Evolutionary conservation across 371 early-diverging fungal species (phyloP).

Genomic region (Mortierella sp.): DNA sequence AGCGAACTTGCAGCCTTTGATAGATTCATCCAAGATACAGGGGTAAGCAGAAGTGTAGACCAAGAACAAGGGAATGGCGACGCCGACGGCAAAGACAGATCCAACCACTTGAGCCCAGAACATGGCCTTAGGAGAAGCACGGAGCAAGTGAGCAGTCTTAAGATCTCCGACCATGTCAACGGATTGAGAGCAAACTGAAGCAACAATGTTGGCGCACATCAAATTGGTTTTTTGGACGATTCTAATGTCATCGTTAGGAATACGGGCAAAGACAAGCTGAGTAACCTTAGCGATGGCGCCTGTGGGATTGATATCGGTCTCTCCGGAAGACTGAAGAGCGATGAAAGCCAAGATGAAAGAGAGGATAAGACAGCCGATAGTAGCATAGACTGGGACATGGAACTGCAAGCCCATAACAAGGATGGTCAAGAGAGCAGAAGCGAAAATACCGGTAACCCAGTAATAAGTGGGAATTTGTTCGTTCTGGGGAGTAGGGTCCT

Average conservation of each 20-base stretch:
- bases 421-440: slow-evolving; percentile 70
- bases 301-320: slow-evolving; percentile 75
- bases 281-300: slow-evolving; percentile 74
- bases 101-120: slow-evolving; percentile 75
- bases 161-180: slow-evolving; percentile 78
- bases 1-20: slow-evolving; percentile 62
- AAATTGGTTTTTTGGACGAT: slow-evolving; percentile 67
- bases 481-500: slow-evolving; percentile 59
- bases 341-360: slow-evolving; percentile 79
- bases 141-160: slow-evolving; percentile 72
- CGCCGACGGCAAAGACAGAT: slow-evolving; percentile 68
- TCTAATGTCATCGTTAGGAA: slow-evolving; percentile 60
- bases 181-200: slow-evolving; percentile 71
- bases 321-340: slow-evolving; percentile 75
- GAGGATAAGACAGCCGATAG: slow-evolving; percentile 70
- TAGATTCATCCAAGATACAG: slow-evolving; percentile 60
- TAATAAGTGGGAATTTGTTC: slow-evolving; percentile 69
- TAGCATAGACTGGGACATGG: slow-evolving; percentile 67
- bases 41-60: slow-evolving; percentile 75
- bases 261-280: slow-evolving; percentile 71
- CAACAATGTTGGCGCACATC: slow-evolving; percentile 72
- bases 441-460: slow-evolving; percentile 70
- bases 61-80: slow-evolving; percentile 70
- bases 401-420: slow-evolving; percentile 70
- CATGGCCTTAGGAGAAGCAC: slow-evolving; percentile 73